phyloP scores from a whole-genome alignment of 164 flowering plant species.

The Magnolia changhungtana region DNA sequence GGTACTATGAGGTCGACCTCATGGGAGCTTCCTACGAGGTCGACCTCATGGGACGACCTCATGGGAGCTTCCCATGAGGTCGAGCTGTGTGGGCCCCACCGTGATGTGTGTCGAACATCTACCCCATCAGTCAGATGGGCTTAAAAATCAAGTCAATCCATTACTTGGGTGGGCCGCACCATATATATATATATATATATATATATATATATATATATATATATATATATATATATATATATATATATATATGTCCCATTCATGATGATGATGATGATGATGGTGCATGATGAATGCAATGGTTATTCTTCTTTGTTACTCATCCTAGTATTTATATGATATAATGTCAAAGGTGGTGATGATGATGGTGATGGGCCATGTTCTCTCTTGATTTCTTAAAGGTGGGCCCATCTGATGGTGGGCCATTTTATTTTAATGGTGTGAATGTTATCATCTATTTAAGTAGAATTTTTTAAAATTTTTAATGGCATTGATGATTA shows the following conservation, averaged over 20 bases:
- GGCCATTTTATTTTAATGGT: neutral
- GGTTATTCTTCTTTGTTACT: no score
- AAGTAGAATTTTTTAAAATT: neutral
- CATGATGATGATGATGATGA: neutral
- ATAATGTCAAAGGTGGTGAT: neutral
- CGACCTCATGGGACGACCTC: no score
- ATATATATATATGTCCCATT: neutral
- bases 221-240: neutral
- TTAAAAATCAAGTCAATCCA: no score
- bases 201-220: neutral
- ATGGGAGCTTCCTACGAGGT: no score
- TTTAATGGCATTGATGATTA: neutral
- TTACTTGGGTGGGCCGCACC: no score
- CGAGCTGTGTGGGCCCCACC: no score
- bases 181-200: no score
- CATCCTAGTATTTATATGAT: no score
- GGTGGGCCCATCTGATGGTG: neutral
- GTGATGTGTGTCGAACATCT: no score
- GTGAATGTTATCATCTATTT: neutral
- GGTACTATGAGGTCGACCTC: neutral
- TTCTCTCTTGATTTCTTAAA: neutral
- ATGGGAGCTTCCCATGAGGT: no score
- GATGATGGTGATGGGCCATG: neutral
- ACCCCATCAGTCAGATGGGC: no score
- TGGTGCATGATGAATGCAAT: no score